These are phyloP conservation scores for Eugenia klotzschiana DNA, from an alignment of 441 rosid genomes.

Conservation along the genomic window DNA sequence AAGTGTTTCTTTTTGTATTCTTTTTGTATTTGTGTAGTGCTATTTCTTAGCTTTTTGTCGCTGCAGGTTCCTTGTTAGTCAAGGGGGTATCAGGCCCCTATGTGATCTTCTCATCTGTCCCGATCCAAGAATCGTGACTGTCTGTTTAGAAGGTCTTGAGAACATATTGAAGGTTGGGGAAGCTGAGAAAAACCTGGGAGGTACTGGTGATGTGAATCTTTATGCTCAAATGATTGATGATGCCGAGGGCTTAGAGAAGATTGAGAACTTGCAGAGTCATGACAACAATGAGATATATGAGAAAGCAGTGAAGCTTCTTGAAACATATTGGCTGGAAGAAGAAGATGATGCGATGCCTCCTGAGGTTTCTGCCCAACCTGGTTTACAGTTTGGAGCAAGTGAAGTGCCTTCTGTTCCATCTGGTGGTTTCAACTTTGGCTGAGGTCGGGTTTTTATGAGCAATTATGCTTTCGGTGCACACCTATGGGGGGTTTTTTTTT, in stretches of 20 bases:
- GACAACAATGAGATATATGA: constrained; percentile 64
- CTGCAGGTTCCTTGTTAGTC: constrained; percentile 48
- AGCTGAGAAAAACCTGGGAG: constrained; percentile 47
- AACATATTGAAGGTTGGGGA: constrained; percentile 85
- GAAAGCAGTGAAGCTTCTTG: constrained; percentile 71
- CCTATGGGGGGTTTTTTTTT: constrained; percentile 20
- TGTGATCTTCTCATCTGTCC: constrained; percentile 80
- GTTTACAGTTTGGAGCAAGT: constrained; percentile 49
- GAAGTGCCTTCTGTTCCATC: constrained; percentile 48
- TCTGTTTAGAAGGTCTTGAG: constrained; percentile 77
- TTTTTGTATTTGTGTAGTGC: neutral
- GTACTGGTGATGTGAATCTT: constrained; percentile 36
- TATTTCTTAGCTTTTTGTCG: neutral
- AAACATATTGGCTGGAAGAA: constrained; percentile 76
- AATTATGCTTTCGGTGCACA: neutral
- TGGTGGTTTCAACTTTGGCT: constrained; percentile 79
- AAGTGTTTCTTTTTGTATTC: too few species aligned
- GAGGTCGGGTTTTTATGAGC: constrained; percentile 15
- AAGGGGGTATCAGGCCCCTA: constrained; percentile 79
- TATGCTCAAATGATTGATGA: constrained; percentile 76
- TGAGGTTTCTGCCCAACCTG: constrained; percentile 43
- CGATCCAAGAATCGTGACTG: constrained; percentile 76
- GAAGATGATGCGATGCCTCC: constrained; percentile 60
- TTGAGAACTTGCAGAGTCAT: constrained; percentile 63
- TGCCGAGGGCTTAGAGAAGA: constrained; percentile 65